Percentiles rank a stretch among this genome's conserved stretches.
Evolutionary conservation across 225 moss, liverwort and hornwort species (phyloP).

Genomic region (Sphagnum contortum): DNA sequence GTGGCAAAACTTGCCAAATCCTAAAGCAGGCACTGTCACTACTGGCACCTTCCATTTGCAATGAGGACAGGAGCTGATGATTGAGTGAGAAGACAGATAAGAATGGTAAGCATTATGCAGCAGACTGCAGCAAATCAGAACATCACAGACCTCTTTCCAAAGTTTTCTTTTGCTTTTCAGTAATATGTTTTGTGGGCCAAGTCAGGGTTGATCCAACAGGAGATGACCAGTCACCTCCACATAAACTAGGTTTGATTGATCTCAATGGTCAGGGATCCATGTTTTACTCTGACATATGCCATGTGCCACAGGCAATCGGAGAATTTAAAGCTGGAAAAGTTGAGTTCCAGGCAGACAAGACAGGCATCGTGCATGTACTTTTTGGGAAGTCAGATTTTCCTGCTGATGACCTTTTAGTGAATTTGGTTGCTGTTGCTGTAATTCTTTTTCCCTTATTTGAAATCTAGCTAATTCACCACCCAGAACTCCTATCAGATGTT

Average conservation of each 20-base stretch:
- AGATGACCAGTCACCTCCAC: too few species aligned
- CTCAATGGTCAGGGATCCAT: too few species aligned
- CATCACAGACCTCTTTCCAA: too few species aligned
- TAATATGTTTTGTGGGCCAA: too few species aligned
- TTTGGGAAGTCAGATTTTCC: slow-evolving; percentile 82
- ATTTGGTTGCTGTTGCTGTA: slow-evolving; percentile 88
- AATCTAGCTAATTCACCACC: neutral
- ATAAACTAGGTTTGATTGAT: too few species aligned
- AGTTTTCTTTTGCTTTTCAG: too few species aligned
- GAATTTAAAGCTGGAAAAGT: slow-evolving; percentile 99
- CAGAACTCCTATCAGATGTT: too few species aligned
- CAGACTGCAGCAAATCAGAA: too few species aligned
- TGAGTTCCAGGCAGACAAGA: slow-evolving; percentile 97
- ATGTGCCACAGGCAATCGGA: slow-evolving; percentile 15
- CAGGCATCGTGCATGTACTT: slow-evolving; percentile 92
- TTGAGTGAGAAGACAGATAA: slow-evolving; percentile 28
- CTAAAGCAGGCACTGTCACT: slow-evolving; percentile 97
- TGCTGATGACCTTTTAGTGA: slow-evolving; percentile 75
- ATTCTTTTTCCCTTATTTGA: neutral
- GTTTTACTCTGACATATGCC: too few species aligned
- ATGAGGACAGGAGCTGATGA: too few species aligned
- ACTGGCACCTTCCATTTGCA: slow-evolving; percentile 1
- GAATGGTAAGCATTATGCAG: slow-evolving; percentile 25
- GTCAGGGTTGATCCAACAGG: too few species aligned
- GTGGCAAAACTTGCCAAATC: slow-evolving; percentile 98